A percentile compares a stretch with the other conserved stretches of the same genome.
Conservation (phyloP, 2,329 filamentous ascomycete species). For the Metarhizium guizhouense region DNA sequence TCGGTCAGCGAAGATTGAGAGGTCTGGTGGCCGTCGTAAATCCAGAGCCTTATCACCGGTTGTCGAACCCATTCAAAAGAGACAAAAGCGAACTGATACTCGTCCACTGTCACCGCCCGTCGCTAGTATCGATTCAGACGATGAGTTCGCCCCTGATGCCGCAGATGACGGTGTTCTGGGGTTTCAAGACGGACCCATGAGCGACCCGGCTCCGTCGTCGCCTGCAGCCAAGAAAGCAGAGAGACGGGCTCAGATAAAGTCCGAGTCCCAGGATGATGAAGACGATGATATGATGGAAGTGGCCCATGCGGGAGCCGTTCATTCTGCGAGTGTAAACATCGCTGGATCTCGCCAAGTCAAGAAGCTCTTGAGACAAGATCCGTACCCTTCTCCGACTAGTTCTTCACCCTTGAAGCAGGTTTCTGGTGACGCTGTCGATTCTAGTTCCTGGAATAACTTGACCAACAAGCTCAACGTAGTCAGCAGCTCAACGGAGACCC, state of each 20-base stretch:
- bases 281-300: constrained; percentile 84
- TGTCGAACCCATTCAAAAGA: constrained; percentile 45
- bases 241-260: constrained; percentile 51
- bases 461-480: constrained; percentile 80
- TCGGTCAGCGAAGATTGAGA: constrained; percentile 52
- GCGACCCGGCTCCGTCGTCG: constrained; percentile 78
- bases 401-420: constrained; percentile 60
- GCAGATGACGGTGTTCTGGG: constrained; percentile 56
- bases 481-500: constrained; percentile 59
- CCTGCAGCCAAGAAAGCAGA: constrained; percentile 72
- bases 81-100: constrained; percentile 43
- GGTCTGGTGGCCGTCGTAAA: constrained; percentile 69
- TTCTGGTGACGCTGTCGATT: constrained; percentile 57
- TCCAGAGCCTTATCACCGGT: constrained; percentile 72
- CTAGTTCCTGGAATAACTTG: constrained; percentile 81
- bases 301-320: constrained; percentile 63
- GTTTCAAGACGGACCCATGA: constrained; percentile 58
- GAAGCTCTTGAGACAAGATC: constrained; percentile 59
- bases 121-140: constrained; percentile 39
- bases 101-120: constrained; percentile 37
- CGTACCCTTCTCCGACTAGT: constrained; percentile 61
- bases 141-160: constrained; percentile 43
- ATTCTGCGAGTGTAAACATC: constrained; percentile 70
- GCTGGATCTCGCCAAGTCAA: constrained; percentile 64
- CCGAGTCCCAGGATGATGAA: constrained; percentile 52